Conservation (phyloP, 2,329 filamentous ascomycete species). For the Tolypocladium amazonense region DNA sequence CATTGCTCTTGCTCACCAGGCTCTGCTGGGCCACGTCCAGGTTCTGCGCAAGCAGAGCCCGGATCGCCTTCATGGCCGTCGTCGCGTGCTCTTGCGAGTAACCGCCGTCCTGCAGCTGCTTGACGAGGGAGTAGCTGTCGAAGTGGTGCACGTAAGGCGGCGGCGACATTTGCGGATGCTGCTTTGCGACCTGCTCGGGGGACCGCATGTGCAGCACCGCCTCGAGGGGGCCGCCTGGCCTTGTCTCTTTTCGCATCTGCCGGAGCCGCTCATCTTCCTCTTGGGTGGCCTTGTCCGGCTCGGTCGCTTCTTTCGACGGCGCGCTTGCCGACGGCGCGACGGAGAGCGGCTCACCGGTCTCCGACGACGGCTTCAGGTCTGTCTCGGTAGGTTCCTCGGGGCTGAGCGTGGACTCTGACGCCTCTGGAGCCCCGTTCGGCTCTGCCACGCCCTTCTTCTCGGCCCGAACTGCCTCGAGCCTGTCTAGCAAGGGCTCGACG, state of each 20-base stretch:
- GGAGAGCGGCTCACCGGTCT: background rate
- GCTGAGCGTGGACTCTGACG: background rate
- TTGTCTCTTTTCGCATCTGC: constrained; percentile 11
- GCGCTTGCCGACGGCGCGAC: background rate
- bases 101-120: constrained; percentile 62
- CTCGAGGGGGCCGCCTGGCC: constrained; percentile 31
- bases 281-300: background rate
- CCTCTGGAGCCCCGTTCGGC: background rate
- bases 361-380: background rate
- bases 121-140: constrained; percentile 84
- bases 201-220: constrained; percentile 37
- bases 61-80: constrained; percentile 85
- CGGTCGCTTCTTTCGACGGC: background rate
- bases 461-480: background rate
- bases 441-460: background rate
- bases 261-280: constrained; percentile 12
- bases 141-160: constrained; percentile 91
- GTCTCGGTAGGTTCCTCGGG: background rate
- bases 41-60: constrained; percentile 65
- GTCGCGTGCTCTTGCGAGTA: constrained; percentile 68
- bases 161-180: constrained; percentile 58
- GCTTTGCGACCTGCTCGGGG: constrained; percentile 27
- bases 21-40: constrained; percentile 69
- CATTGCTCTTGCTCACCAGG: constrained; percentile 80
- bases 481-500: background rate